Conservation (phyloP, 495 filamentous ascomycete species). For the Corynascus novoguineensis region DNA sequence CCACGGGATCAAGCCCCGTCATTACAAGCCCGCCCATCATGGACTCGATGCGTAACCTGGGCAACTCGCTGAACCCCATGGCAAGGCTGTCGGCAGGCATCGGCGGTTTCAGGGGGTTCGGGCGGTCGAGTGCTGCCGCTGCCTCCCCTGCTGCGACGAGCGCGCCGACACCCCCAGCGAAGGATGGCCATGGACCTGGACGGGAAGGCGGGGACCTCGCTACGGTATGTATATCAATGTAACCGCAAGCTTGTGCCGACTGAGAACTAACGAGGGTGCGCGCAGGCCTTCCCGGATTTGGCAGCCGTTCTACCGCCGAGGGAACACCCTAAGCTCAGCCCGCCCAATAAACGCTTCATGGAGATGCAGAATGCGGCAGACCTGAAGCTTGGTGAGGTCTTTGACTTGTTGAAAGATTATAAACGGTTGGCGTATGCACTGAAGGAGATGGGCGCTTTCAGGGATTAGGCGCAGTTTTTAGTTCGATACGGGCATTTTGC, state of each 20-base stretch:
- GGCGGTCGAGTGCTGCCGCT: conserved; percentile 44
- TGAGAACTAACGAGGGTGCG: not conserved
- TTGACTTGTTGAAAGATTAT: conserved; percentile 81
- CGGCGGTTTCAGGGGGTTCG: conserved; percentile 67
- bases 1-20: conserved; percentile 23
- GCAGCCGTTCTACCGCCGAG: conserved; percentile 46
- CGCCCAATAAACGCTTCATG: conserved; percentile 75
- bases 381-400: conserved; percentile 73
- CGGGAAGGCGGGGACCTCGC: conserved; percentile 46
- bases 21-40: conserved; percentile 54
- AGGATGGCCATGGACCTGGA: conserved; percentile 18
- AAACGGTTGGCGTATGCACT: conserved; percentile 68
- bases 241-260: not conserved
- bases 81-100: conserved; percentile 65
- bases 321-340: conserved; percentile 54
- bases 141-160: conserved; percentile 18
- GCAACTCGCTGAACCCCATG: conserved; percentile 78
- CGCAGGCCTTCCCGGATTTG: conserved; percentile 57
- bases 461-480: conserved; percentile 29
- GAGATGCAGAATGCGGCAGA: conserved; percentile 72
- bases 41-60: conserved; percentile 77
- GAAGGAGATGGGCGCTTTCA: conserved; percentile 55
- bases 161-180: conserved; percentile 22
- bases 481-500: not conserved
- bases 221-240: conserved; percentile 36